Evolutionary conservation across 345 rosid genomes (phyloP).

Genomic region (Rhodomyrtus tomentosa): DNA sequence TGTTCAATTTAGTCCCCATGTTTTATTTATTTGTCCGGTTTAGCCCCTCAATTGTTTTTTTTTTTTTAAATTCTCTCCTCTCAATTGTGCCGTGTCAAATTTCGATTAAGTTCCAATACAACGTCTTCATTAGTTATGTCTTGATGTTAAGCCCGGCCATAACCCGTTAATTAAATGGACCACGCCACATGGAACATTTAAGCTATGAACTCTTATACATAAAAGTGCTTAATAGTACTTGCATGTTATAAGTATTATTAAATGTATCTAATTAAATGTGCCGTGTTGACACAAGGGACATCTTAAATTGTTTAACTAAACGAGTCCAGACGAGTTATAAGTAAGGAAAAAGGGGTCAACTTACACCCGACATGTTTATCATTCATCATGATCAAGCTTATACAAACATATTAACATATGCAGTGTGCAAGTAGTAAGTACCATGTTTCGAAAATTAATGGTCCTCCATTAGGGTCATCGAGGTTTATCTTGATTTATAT

Average conservation of each 20-base stretch:
- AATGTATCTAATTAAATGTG: background rate
- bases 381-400: background rate
- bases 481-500: background rate
- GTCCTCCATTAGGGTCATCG: background rate
- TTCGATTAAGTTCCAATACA: background rate
- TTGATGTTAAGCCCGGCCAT: background rate
- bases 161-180: background rate
- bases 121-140: background rate
- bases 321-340: background rate
- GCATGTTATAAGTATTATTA: background rate
- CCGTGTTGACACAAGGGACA: background rate
- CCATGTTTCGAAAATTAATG: background rate
- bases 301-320: background rate
- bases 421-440: background rate
- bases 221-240: background rate
- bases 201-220: background rate
- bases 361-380: background rate
- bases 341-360: background rate
- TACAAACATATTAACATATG: background rate
- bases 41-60: background rate
- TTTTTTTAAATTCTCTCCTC: background rate
- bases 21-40: background rate
- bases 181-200: background rate
- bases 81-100: background rate
- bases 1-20: background rate